Conservation (phyloP, 805 yeast species). For the Kodamaea sagamina region DNA sequence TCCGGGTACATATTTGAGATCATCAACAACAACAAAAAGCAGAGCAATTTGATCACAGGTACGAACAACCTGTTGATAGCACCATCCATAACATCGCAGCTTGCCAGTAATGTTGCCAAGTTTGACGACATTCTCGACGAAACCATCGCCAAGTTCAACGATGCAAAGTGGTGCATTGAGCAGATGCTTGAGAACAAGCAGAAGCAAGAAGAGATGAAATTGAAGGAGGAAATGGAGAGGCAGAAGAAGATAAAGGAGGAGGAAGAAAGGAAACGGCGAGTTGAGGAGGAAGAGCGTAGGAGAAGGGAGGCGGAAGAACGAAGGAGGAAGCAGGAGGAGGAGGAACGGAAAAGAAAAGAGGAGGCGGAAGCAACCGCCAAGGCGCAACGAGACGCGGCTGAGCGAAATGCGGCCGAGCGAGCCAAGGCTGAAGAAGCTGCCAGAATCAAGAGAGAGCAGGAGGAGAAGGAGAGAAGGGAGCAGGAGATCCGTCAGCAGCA, state of each 20-base stretch:
- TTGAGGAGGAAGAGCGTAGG: slow-evolving; percentile 22
- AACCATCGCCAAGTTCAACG: slow-evolving; percentile 42
- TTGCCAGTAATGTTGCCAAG: slow-evolving; percentile 34
- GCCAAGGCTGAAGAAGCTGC: slow-evolving; percentile 17
- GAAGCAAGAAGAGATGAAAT: slow-evolving; percentile 41
- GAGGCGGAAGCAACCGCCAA: slow-evolving; percentile 16
- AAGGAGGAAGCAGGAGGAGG: slow-evolving; percentile 19
- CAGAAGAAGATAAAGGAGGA: slow-evolving; percentile 30
- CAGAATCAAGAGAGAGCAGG: slow-evolving; percentile 18
- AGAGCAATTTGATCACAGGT: slow-evolving; percentile 44
- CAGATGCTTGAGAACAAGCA: slow-evolving; percentile 44
- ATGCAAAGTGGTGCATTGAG: slow-evolving; percentile 46
- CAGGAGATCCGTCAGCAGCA: slow-evolving; percentile 9
- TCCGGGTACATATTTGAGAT: slow-evolving; percentile 47
- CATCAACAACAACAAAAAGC: slow-evolving; percentile 41
- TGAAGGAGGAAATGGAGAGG: slow-evolving; percentile 37
- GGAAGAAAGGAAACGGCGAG: slow-evolving; percentile 22
- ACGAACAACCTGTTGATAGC: slow-evolving; percentile 43
- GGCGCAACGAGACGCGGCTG: slow-evolving; percentile 16
- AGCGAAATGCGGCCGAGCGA: slow-evolving; percentile 13
- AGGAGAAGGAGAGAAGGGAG: slow-evolving; percentile 18
- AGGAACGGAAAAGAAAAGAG: slow-evolving; percentile 17
- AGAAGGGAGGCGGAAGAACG: slow-evolving; percentile 20
- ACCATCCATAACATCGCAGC: slow-evolving; percentile 37
- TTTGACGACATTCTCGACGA: slow-evolving; percentile 48